Conservation (phyloP, 257 asterid species). For the Petunia secreta region DNA sequence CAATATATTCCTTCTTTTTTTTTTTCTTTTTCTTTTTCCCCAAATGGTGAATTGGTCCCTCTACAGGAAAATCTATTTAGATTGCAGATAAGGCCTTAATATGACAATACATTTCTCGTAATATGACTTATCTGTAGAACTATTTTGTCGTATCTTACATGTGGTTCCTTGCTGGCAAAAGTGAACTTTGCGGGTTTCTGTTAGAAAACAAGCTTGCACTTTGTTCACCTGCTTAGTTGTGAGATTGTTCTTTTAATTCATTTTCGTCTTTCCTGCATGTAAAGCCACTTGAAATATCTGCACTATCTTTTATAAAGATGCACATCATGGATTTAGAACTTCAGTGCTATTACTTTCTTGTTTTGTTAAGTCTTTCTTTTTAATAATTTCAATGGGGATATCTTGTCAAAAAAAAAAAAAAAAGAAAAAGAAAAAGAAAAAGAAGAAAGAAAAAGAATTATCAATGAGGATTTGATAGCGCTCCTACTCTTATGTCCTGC, state of each 20-base stretch:
- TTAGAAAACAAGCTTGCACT: too few relatives aligned
- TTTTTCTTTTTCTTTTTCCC: too few relatives aligned
- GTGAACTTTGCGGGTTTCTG: background rate
- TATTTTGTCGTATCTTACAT: too few relatives aligned
- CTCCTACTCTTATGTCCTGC: too few relatives aligned
- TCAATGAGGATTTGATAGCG: background rate
- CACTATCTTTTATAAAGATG: slow-evolving; percentile 8
- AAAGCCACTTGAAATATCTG: background rate
- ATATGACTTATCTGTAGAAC: too few relatives aligned
- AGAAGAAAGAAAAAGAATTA: background rate
- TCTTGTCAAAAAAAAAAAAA: too few relatives aligned
- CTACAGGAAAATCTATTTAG: background rate
- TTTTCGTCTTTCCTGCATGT: slow-evolving; percentile 2
- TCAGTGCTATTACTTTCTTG: background rate
- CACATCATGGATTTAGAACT: slow-evolving; percentile 11
- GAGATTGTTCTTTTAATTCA: background rate
- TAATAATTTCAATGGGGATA: too few relatives aligned
- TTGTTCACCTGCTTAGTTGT: too few relatives aligned
- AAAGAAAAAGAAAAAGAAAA: too few relatives aligned
- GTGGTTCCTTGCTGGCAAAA: too few relatives aligned
- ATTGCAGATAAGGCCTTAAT: too few relatives aligned
- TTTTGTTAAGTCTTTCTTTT: background rate
- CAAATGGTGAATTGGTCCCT: background rate
- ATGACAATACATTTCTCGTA: too few relatives aligned
- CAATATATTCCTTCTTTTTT: slow-evolving; percentile 4